Base-by-base conservation (phyloP, 2,329 filamentous ascomycete genomes). In the Thyridium curvatum region DNA sequence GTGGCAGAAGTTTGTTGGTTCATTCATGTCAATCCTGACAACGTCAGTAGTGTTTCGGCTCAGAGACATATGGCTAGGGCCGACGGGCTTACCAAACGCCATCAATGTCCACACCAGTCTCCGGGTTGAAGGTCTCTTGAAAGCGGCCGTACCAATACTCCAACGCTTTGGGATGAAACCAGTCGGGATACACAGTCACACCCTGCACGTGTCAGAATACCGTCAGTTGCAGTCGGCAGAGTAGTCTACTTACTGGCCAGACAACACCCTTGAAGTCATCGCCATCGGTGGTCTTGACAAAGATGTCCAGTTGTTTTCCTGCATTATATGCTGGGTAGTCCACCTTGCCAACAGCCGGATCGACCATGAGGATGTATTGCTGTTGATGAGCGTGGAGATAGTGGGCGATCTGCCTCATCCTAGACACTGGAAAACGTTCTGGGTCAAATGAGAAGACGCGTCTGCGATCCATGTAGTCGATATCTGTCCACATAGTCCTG, bases 341-440 rank as follows among this genome's bases (percentile, higher is more conserved):
- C 17, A 60, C 61, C 43, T 72, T 72, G 29, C 72, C 68, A 14
- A 72, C 67, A 2, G 78, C 77, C 3, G 83, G 82, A 48, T 93
- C 86, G 1, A 91, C 82, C 78, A 93, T 93, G 34, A 90, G 63
- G 21, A 87, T 72, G 46, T 86, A 86, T 34, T 84, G 73, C 54
- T 88, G 84, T 32, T 84, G 61, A 40, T 79, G 72, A 7, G 62
- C 56, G 51, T 89, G 84, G 0, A 93, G 69, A 16, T 82, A 75
- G 29, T 73, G 65, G 16, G 84, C 79, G 2, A 89, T 61, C 47
- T 83, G 72, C 30, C 75, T 78, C 66, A 88, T 74, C 55, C 73
- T 71, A 0, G 67, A 40, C 6, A 84, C 52, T 0, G 81, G 74
- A 52, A 81, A 86, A 26, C 81, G 65, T 3, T 79, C 68, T 0